Base-by-base conservation (phyloP, 345 rosid genomes). In the Aurinia saxatilis region DNA sequence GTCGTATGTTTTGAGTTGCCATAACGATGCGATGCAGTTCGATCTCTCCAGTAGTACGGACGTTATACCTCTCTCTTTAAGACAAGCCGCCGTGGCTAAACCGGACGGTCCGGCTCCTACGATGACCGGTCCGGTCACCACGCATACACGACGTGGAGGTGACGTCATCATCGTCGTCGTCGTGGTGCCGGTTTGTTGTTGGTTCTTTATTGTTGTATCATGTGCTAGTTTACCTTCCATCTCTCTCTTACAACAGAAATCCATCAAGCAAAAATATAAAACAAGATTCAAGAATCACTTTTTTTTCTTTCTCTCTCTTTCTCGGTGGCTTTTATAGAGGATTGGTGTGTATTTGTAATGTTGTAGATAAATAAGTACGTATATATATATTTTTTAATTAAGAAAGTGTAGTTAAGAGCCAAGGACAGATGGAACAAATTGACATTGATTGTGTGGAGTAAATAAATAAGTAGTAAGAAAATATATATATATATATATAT, bases 91-190 rank as follows among this genome's bases (percentile, higher is more conserved):
- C n/a, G 78, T 68, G 9, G 92, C 92, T 3, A 90, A 73, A 0
- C 95, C 95, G 2, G 95, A 85, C 1, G 95, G 95, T 7, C 95
- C 97, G 0, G 88, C 92, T 0, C 97, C 95, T 3, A 90, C 84
- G 40, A 87, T 85, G 19, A 90, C 67, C 4, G 92, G 83, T 12
- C 88, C 84, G 2, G 67, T 23, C 4, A 77, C 81, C 27, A 78
- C 81, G 29, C 49, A 15, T 12, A 65, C 49, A 36, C 74, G 25
- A 21, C 56, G 65, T 33, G 60, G 48, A 27, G 30, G 5, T 63
- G 60, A 49, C 57, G 57, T 66, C 21, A 34, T 71, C 71, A 29
- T 71, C 71, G 29, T 74, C 33, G n/a, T n/a, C n/a, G n/a, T n/a
- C n/a, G n/a, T n/a, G n/a, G n/a, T n/a, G n/a, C 27, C 46, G 1